Conservation (phyloP, 2,329 filamentous ascomycete genomes). For the Chaetomium sp. region DNA sequence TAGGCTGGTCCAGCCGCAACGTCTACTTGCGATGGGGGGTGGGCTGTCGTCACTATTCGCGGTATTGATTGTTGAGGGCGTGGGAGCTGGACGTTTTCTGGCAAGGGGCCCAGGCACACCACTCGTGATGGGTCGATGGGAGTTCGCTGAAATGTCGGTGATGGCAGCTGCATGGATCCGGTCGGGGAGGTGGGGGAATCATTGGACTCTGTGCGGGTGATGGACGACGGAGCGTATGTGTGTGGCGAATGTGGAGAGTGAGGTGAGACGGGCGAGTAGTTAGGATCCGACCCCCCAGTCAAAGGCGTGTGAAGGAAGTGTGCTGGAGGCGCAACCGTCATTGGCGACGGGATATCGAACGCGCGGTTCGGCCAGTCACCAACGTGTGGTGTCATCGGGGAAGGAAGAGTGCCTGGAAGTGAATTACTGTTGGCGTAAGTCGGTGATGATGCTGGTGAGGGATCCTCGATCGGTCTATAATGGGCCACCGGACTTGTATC, state of each 20-base stretch:
- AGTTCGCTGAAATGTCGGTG: constrained; percentile 48
- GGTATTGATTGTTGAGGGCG: constrained; percentile 37
- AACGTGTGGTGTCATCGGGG: constrained; percentile 53
- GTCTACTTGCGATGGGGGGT: constrained; percentile 20
- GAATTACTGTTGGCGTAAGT: constrained; percentile 45
- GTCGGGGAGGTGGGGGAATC: constrained; percentile 35
- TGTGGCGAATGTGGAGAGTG: constrained; percentile 32
- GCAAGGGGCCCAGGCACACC: constrained; percentile 58
- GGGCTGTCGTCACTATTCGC: constrained; percentile 37
- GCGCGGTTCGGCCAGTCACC: constrained; percentile 46
- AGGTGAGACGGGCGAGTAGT: constrained; percentile 35
- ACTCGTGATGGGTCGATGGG: constrained; percentile 57
- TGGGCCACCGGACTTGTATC: constrained; percentile 41
- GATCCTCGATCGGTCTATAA: constrained; percentile 41
- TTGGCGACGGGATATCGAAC: constrained; percentile 49
- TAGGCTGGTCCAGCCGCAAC: constrained; percentile 3
- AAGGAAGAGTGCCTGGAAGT: constrained; percentile 48
- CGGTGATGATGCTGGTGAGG: constrained; percentile 41
- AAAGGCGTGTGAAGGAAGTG: constrained; percentile 36
- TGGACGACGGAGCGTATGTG: constrained; percentile 35
- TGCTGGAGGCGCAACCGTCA: constrained; percentile 42
- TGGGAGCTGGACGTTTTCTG: constrained; percentile 50
- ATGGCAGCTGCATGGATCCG: constrained; percentile 40
- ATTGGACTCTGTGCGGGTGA: constrained; percentile 39
- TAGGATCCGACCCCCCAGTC: constrained; percentile 37